Base-by-base conservation (phyloP, 805 yeast genomes). In the Starmerella scarabaei region DNA sequence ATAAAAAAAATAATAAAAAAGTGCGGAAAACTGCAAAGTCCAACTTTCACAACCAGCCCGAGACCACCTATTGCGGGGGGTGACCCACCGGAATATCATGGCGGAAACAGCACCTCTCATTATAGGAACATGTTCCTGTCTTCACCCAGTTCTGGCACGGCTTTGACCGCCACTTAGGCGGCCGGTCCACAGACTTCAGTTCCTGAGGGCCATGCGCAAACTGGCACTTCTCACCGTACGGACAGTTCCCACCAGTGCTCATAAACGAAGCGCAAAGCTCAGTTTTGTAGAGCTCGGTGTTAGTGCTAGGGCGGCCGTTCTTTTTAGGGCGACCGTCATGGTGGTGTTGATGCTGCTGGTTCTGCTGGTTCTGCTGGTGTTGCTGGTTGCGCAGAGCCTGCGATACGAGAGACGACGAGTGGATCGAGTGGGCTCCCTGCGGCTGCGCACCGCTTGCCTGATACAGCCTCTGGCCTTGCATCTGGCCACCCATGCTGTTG, bases 121-220 rank as follows among this genome's bases (percentile, higher is more conserved):
- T 94, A 61, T 85, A 85, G 30, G 93, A 73, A 58, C 96, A 85
- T 34, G 71, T 64, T 12, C 95, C 95, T 33, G 69, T 70, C 54
- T 77, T 78, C 18, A 74, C 55, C 94, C 94, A 85, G 58, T 85
- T 85, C 47, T 76, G 79, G 64, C 96, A 85, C 14, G 86, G 80
- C 63, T 85, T 85, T 12, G 94, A 81, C 56, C 93, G 75, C 80
- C 88, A 85, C 55, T 84, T 85, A 40, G 77, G 73, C 9, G 85
- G 77, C 44, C 88, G 69, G 44, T 75, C 77, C 33, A 83, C 76
- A 11, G 60, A 51, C 58, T 82, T 82, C 52, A 85, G 65, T 59
- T 85, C 95, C 40, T 69, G 63, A 30, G 71, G 67, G 16, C 96
- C 95, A 56, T 85, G 96, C 5, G 95, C 95, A 68, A 85, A 85